Conservation (phyloP, 768 basidiomycete species). For the Mrakia gelida region DNA sequence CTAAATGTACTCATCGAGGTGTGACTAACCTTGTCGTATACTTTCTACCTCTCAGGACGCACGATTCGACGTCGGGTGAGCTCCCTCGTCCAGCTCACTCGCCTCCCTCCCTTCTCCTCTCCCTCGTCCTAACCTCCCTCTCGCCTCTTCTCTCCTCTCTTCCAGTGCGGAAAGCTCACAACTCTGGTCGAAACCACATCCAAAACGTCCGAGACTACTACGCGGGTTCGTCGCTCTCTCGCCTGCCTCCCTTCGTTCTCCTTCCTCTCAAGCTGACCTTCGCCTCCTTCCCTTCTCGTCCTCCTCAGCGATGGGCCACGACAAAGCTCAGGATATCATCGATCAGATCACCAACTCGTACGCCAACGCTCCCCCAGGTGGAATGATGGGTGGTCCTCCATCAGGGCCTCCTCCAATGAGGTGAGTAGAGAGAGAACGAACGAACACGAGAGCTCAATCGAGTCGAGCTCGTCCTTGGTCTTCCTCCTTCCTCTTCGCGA, state of each 20-base stretch:
- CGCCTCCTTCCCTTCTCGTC: neutral
- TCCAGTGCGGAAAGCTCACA: slow-evolving; percentile 93
- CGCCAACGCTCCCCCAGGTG: slow-evolving; percentile 43
- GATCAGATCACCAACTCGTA: slow-evolving; percentile 96
- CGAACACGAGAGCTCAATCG: neutral
- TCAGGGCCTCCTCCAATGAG: slow-evolving; percentile 23
- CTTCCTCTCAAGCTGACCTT: neutral
- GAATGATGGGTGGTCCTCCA: slow-evolving; percentile 13
- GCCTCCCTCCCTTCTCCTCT: neutral
- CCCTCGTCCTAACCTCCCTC: neutral
- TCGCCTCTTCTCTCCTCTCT: neutral
- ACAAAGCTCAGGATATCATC: slow-evolving; percentile 96
- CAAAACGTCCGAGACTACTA: slow-evolving; percentile 97
- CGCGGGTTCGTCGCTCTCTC: slow-evolving; percentile 58
- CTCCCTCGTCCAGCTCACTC: slow-evolving; percentile 17
- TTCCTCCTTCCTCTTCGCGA: no score
- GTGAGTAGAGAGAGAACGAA: neutral
- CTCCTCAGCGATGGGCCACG: slow-evolving; percentile 57
- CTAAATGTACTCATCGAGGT: neutral
- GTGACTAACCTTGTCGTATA: neutral
- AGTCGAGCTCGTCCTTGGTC: neutral
- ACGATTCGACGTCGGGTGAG: slow-evolving; percentile 86
- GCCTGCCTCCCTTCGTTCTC: neutral
- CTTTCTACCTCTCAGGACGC: slow-evolving; percentile 50
- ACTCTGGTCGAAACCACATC: slow-evolving; percentile 93